Base-by-base conservation (phyloP, 2,329 filamentous ascomycete species). In the Botrytis porri region DNA sequence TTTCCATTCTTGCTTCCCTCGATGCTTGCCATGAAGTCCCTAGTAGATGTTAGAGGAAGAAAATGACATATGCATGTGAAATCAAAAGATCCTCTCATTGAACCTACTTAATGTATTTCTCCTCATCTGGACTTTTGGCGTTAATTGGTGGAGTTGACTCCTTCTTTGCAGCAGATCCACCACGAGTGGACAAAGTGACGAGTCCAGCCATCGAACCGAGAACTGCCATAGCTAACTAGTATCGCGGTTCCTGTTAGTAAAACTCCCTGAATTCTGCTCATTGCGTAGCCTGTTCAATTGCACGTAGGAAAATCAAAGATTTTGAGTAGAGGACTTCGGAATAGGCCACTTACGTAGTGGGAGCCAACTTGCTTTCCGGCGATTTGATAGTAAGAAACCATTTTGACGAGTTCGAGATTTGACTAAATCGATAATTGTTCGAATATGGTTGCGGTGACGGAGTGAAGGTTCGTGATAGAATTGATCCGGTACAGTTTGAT, bases 51-150 rank as follows among this genome's bases (percentile, higher is more conserved):
- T 37, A 73, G 65, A 69, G 7, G 18, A 43, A 43, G 37, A 29
- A 51, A 39, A 32, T 22, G 12, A 14, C 41, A 48, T 16, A 25
- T 9, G 43, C 54, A 37, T 45, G 37, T 45, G 18, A n/a, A 3
- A n/a, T 22, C 20, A 29, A 29, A 29, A 35, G 35, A 54, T 70
- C 6, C 37, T 12, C 32, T 22, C 14, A 25, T 6, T 20, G 48
- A 54, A 79, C 80, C 69, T 79, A 81, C 80, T 81, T 80, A 73
- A 81, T 81, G 74, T 80, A 81, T 70, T 73, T 80, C 77, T 81
- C 80, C 78, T 81, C 80, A 51, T 81, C 80, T 32, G 79, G 77
- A 71, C 80, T 81, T 71, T 73, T 67, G n/a, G 80, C 80, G 73
- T 81, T 81, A 74, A 81, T 79, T 25, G 80, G 80, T 75, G 80